Conservation (phyloP, 805 yeast species). For the Nakazawaea wyomingensis region DNA sequence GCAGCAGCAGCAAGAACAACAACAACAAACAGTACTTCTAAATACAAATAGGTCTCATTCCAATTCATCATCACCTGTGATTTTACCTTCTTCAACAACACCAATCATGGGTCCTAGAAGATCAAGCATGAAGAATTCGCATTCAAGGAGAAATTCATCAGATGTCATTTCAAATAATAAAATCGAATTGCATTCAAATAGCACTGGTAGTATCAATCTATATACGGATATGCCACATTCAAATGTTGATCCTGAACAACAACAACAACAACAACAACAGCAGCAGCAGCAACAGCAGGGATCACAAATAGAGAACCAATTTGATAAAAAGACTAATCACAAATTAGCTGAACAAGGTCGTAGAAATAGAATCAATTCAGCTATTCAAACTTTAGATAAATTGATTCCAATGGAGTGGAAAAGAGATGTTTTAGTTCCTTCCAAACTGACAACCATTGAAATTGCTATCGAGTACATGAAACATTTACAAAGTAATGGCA, state of each 20-base stretch:
- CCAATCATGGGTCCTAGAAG: conserved; percentile 22
- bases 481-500: conserved; percentile 35
- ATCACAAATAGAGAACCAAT: background rate
- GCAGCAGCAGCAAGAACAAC: conserved; percentile 9
- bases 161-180: conserved; percentile 13
- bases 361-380: conserved; percentile 85
- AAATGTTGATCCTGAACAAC: too few relatives aligned
- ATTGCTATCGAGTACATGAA: conserved; percentile 71
- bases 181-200: conserved; percentile 21
- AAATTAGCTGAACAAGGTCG: conserved; percentile 96
- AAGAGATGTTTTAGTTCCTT: conserved; percentile 62
- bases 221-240: background rate
- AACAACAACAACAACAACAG: too few relatives aligned
- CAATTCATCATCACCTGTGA: conserved; percentile 31
- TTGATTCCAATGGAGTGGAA: conserved; percentile 59
- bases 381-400: conserved; percentile 67
- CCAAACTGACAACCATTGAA: conserved; percentile 95
- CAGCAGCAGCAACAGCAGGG: background rate
- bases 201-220: background rate
- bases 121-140: too few relatives aligned
- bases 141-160: conserved; percentile 5
- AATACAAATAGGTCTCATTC: conserved; percentile 27
- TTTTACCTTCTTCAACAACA: conserved; percentile 27
- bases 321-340: conserved; percentile 67
- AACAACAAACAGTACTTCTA: conserved; percentile 18